A percentile compares a stretch with the other conserved stretches of the same genome.
Evolutionary conservation across 2,329 filamentous ascomycete species (phyloP).

Genomic region (Beauveria scarabaeidicola): DNA sequence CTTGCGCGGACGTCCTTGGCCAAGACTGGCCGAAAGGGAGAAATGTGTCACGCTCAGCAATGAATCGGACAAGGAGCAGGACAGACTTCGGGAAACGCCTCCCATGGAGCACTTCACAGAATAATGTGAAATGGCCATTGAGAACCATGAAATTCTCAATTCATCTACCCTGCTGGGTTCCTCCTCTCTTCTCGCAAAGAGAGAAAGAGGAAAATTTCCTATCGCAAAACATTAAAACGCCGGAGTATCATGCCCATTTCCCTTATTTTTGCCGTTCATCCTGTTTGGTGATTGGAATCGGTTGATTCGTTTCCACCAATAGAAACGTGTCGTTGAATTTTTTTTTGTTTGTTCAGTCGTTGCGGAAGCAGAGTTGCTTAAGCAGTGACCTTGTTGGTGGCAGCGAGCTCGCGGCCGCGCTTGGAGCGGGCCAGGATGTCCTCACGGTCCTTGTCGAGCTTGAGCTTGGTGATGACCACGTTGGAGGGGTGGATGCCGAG

Average conservation of each 20-base stretch:
- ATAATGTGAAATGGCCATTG: constrained; percentile 65
- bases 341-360: constrained; percentile 16
- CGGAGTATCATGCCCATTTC: constrained; percentile 31
- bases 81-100: constrained; percentile 61
- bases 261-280: constrained; percentile 15
- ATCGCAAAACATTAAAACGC: constrained; percentile 20
- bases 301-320: constrained; percentile 14
- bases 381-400: constrained; percentile 60
- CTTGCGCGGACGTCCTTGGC: not conserved
- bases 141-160: constrained; percentile 40
- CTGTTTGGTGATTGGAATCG: constrained; percentile 14
- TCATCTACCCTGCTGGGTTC: constrained; percentile 27
- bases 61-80: constrained; percentile 15
- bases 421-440: constrained; percentile 79
- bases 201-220: not conserved
- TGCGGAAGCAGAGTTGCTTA: constrained; percentile 24
- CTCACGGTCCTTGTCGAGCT: constrained; percentile 94
- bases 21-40: constrained; percentile 8
- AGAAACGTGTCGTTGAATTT: constrained; percentile 13
- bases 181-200: not conserved
- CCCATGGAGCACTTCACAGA: constrained; percentile 67
- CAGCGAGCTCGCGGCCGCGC: constrained; percentile 65
- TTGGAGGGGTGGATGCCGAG: constrained; percentile 94
- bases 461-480: constrained; percentile 97
- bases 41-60: constrained; percentile 11